Conservation (phyloP, 352 stramenopile genomes). For the Nothophytophthora sp. region DNA sequence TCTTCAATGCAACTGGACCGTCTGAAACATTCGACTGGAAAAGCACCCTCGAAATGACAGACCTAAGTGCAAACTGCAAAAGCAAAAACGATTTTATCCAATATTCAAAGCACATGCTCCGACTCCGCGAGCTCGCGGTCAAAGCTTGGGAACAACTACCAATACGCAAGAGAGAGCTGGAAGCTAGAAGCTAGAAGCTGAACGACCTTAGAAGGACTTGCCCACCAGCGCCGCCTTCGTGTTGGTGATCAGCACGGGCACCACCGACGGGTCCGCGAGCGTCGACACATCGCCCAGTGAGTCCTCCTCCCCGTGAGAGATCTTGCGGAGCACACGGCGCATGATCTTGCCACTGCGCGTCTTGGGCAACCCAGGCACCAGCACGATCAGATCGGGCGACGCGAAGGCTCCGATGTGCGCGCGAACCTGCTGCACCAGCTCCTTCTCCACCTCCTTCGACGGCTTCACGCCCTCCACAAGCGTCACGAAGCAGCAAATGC, state of each 20-base stretch:
- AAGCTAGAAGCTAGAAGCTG: conserved; percentile 58
- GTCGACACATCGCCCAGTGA: conserved; percentile 96
- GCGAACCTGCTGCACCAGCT: conserved; percentile 86
- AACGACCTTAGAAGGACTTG: conserved; percentile 64
- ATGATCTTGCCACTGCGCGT: conserved; percentile 99
- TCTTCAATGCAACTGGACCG: too few species aligned
- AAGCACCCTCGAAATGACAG: background rate
- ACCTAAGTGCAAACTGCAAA: background rate
- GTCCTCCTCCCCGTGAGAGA: conserved; percentile 94
- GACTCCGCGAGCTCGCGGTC: conserved; percentile 82
- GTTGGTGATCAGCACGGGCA: conserved; percentile 92
- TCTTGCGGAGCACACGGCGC: conserved; percentile 98
- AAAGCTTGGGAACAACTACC: conserved; percentile 24
- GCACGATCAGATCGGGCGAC: conserved; percentile 95
- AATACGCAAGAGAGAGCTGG: conserved; percentile 18
- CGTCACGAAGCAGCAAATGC: conserved; percentile 95
- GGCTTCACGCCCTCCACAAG: conserved; percentile 84
- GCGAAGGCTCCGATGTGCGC: conserved; percentile 96
- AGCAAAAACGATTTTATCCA: conserved; percentile 18
- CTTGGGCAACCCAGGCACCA: conserved; percentile 91
- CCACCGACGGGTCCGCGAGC: conserved; percentile 95
- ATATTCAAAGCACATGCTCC: conserved; percentile 27
- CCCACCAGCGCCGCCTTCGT: conserved; percentile 71
- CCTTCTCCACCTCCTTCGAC: conserved; percentile 55
- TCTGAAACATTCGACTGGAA: conserved; percentile 3